These are phyloP conservation scores for Neonectria magnoliae DNA, from an alignment of 2,329 filamentous ascomycete genomes.

Conservation along the genomic window DNA sequence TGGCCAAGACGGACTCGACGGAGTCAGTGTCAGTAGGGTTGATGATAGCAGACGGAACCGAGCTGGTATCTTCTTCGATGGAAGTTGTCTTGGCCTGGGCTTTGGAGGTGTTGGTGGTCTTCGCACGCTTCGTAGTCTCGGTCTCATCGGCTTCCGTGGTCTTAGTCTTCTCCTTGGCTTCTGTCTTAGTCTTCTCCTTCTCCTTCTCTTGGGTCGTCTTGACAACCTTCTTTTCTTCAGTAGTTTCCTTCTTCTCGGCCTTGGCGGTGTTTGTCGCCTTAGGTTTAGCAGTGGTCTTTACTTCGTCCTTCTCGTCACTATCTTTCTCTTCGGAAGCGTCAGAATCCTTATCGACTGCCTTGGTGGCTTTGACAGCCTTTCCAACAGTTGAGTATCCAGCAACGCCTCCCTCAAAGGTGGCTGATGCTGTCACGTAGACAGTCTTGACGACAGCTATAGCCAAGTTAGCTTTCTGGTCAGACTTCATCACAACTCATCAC, in stretches of 20 bases:
- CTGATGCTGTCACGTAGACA: slow-evolving; percentile 54
- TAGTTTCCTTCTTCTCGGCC: slow-evolving; percentile 27
- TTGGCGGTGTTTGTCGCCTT: slow-evolving; percentile 27
- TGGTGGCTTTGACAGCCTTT: slow-evolving; percentile 27
- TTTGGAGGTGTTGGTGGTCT: slow-evolving; percentile 35
- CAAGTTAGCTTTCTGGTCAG: slow-evolving; percentile 21
- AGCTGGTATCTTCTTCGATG: slow-evolving; percentile 30
- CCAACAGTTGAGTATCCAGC: slow-evolving; percentile 55
- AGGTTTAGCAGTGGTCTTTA: slow-evolving; percentile 12
- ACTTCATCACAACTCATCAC: slow-evolving; percentile 25
- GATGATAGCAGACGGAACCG: slow-evolving; percentile 42
- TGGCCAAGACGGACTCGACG: slow-evolving; percentile 44
- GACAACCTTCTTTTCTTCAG: slow-evolving; percentile 29
- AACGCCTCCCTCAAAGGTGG: slow-evolving; percentile 55
- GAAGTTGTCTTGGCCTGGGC: slow-evolving; percentile 27
- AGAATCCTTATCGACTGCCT: slow-evolving; percentile 18
- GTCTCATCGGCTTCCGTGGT: slow-evolving; percentile 17
- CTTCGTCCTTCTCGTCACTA: not conserved
- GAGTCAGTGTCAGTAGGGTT: slow-evolving; percentile 40
- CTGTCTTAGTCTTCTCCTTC: slow-evolving; percentile 26
- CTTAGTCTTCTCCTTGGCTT: slow-evolving; percentile 28
- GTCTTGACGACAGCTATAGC: slow-evolving; percentile 47
- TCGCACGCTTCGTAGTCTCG: slow-evolving; percentile 12
- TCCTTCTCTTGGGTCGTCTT: slow-evolving; percentile 27
- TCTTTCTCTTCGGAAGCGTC: not conserved